Percentiles rank a stretch among this genome's conserved stretches.
phyloP scores from a whole-genome alignment of 2,329 filamentous ascomycete species.

The Clonostachys rosea region DNA sequence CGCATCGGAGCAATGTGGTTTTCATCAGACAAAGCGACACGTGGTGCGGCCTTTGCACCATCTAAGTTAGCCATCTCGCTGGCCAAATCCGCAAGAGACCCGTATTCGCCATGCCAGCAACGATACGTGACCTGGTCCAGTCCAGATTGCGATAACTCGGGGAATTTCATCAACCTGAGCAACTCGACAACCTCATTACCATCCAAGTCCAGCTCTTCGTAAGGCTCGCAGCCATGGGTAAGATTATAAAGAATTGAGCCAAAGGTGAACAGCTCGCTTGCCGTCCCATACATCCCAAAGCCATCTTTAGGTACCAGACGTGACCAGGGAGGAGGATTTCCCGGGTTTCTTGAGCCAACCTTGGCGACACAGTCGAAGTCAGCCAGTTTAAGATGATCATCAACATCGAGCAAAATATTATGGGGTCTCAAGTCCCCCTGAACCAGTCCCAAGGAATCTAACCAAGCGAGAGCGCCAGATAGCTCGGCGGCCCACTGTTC shows the following conservation, averaged over 20 bases:
- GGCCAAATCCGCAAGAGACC: not conserved
- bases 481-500: slow-evolving; percentile 6
- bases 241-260: slow-evolving; percentile 4
- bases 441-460: slow-evolving; percentile 4
- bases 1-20: too few species aligned
- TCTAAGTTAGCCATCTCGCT: not conserved
- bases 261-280: not conserved
- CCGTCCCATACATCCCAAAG: not conserved
- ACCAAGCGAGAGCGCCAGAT: slow-evolving; percentile 4
- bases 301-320: slow-evolving; percentile 1
- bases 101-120: slow-evolving; percentile 2
- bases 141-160: not conserved
- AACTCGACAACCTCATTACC: not conserved
- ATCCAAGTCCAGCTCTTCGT: not conserved
- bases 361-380: slow-evolving; percentile 4
- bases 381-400: slow-evolving; percentile 5
- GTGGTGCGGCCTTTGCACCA: not conserved
- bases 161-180: slow-evolving; percentile 1
- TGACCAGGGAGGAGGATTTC: slow-evolving; percentile 2
- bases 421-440: slow-evolving; percentile 6
- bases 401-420: slow-evolving; percentile 5
- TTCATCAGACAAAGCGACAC: too few species aligned
- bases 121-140: not conserved
- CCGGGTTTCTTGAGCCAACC: slow-evolving; percentile 1
- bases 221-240: slow-evolving; percentile 1